Percentiles rank a stretch among this genome's conserved stretches.
These are phyloP conservation scores for Asparagopsis taxiformis DNA, from an alignment of 31 red algal species.

Conservation along the genomic window DNA sequence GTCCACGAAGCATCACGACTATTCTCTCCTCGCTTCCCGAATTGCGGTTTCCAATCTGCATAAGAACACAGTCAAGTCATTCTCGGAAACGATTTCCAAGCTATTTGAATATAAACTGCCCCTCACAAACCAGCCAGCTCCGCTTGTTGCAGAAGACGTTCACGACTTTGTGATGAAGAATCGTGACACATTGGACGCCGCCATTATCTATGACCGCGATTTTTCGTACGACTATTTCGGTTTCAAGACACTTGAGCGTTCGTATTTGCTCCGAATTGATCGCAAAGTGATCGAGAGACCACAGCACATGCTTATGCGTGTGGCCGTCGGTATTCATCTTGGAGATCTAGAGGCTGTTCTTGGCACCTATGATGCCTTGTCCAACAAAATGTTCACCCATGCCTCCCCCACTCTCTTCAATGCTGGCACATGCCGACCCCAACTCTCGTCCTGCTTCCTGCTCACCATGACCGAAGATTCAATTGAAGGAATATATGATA, in stretches of 20 bases:
- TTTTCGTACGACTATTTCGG: slow-evolving; percentile 98
- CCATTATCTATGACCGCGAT: slow-evolving; percentile 97
- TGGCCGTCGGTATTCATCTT: slow-evolving; percentile 90
- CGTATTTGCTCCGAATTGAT: slow-evolving; percentile 91
- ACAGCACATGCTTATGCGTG: slow-evolving; percentile 99
- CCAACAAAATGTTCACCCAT: slow-evolving; percentile 95
- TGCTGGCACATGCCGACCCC: slow-evolving; percentile 88
- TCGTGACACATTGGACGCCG: slow-evolving; percentile 73
- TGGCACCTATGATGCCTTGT: slow-evolving; percentile 89
- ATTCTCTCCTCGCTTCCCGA: slow-evolving; percentile 90
- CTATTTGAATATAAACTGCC: slow-evolving; percentile 66
- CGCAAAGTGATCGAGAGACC: slow-evolving; percentile 93
- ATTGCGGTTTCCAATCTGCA: slow-evolving; percentile 97
- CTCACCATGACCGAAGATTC: slow-evolving; percentile 95
- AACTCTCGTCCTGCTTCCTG: slow-evolving; percentile 94
- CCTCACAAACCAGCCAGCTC: slow-evolving; percentile 65
- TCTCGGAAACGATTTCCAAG: slow-evolving; percentile 70
- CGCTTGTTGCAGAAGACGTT: slow-evolving; percentile 77
- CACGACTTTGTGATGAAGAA: slow-evolving; percentile 74
- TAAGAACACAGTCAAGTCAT: slow-evolving; percentile 95
- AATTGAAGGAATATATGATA: slow-evolving; percentile 98
- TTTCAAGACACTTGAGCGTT: slow-evolving; percentile 97
- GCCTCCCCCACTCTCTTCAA: slow-evolving; percentile 98
- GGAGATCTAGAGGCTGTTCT: slow-evolving; percentile 82
- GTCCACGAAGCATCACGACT: slow-evolving; percentile 95